Evolutionary conservation across 371 early-diverging fungal genomes (phyloP), one percentile per base, ranked within the genome.

Genomic region (Coemansia sp.): DNA sequence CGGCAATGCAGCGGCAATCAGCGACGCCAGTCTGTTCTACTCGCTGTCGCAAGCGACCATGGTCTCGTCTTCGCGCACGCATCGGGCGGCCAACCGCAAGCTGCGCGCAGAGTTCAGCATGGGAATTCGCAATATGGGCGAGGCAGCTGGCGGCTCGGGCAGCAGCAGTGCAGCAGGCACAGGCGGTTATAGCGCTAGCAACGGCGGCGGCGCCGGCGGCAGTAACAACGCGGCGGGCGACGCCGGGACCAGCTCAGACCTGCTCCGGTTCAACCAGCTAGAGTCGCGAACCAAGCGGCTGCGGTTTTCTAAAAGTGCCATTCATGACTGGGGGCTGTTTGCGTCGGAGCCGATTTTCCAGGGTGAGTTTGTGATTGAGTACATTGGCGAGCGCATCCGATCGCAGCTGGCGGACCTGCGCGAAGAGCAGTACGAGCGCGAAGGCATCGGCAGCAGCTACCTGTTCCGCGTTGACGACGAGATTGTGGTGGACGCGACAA

Each of bases 321-420:
- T 98, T 70, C 99, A 98, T 74, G 93, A 93, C 77, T 96, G 94
- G 95, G 99, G 99, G 0, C 77, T 98, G 64, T 98, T 93, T 87
- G 93, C 97, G 7, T 83, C 87, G 69, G 95, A 95, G 77, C 84
- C 83, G 42, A 94, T 98, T 58, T 91, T 90, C 63, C 87, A 88
- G 32, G 85, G 88, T 68, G 98, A 99, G 58, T 89, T 99, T 84
- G 95, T 99, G 36, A 96, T 99, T 59, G 95, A 98, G 80, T 99
- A 99, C 70, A 91, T 97, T 50, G 99, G 99, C n/a, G 99, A 99
- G 82, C 82, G 92, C 35, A 93, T 99, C 63, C 89, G 99, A 41
- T 91, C 93, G 56, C 90, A 90, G 70, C 91, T 99, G 41, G 96
- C 98, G 1, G 99, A 99, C 75, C 85, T 88, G 68, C 88, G 99